Conservation (phyloP, 2,329 filamentous ascomycete genomes). For the Trichocomaceae sp. region DNA sequence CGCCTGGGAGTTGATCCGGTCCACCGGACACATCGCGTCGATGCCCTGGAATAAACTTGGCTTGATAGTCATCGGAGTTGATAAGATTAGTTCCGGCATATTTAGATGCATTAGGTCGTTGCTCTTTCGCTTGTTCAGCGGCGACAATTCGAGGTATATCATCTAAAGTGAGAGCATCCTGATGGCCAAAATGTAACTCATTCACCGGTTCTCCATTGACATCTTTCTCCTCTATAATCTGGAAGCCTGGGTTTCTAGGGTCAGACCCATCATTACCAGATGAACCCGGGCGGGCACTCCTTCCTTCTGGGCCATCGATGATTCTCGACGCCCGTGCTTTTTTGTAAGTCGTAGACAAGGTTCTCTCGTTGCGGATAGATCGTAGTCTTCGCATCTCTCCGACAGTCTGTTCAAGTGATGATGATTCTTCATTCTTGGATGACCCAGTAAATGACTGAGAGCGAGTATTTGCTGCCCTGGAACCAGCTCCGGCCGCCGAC, state of each 20-base stretch:
- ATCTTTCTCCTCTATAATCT: constrained; percentile 75
- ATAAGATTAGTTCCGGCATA: constrained; percentile 66
- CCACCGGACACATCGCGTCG: constrained; percentile 59
- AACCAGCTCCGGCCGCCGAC: neutral
- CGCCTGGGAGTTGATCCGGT: constrained; percentile 41
- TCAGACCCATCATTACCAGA: constrained; percentile 55
- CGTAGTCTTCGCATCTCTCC: constrained; percentile 88
- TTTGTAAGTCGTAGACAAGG: constrained; percentile 85
- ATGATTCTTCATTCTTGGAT: constrained; percentile 53
- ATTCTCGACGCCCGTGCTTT: constrained; percentile 86
- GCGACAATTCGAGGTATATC: constrained; percentile 95
- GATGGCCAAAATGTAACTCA: constrained; percentile 79
- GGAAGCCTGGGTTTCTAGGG: constrained; percentile 54
- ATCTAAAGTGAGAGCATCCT: constrained; percentile 87
- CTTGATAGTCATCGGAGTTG: constrained; percentile 52
- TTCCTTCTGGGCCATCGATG: constrained; percentile 76
- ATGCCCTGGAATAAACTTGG: constrained; percentile 62
- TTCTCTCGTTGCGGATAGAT: constrained; percentile 89
- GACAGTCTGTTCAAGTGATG: constrained; percentile 88
- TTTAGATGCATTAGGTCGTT: constrained; percentile 72
- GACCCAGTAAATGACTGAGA: constrained; percentile 68
- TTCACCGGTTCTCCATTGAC: constrained; percentile 61
- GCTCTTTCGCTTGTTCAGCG: constrained; percentile 88
- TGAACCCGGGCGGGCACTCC: constrained; percentile 62
- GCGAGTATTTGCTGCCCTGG: constrained; percentile 40